Percentiles rank a stretch among this genome's conserved stretches.
phyloP scores from a whole-genome alignment of 1,284 basidiomycete species.

The Austropuccinia psidii region DNA sequence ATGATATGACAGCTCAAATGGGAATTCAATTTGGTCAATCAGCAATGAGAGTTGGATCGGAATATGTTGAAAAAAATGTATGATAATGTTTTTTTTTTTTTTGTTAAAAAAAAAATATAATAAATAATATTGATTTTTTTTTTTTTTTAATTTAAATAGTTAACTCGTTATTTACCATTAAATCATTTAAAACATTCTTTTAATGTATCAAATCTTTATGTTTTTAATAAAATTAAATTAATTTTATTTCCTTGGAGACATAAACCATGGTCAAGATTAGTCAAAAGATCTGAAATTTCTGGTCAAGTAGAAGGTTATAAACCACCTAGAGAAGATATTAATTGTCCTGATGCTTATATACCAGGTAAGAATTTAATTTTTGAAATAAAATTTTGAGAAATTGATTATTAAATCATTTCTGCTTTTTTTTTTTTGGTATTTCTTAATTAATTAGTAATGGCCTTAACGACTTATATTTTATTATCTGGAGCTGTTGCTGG shows the following conservation, averaged over 20 bases:
- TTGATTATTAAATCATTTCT: neutral
- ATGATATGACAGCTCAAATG: constrained; percentile 89
- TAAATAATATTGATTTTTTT: neutral
- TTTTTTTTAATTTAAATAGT: constrained; percentile 51
- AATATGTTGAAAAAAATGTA: constrained; percentile 91
- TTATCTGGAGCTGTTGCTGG: constrained; percentile 70
- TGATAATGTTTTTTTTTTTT: constrained; percentile 44
- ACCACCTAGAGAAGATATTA: constrained; percentile 85
- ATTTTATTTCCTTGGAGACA: constrained; percentile 96
- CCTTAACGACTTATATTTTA: constrained; percentile 89
- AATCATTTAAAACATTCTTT: constrained; percentile 83
- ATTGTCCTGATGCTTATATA: constrained; percentile 93
- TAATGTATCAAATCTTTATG: constrained; percentile 94
- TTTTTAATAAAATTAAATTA: constrained; percentile 78
- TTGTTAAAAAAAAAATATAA: neutral
- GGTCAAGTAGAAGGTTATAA: constrained; percentile 68
- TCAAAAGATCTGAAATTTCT: constrained; percentile 44
- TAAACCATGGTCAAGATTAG: constrained; percentile 42
- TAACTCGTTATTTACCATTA: constrained; percentile 65
- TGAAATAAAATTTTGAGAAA: too few relatives aligned
- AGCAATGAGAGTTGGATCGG: constrained; percentile 85
- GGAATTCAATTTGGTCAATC: constrained; percentile 91
- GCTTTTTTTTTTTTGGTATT: neutral
- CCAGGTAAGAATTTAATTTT: too few relatives aligned
- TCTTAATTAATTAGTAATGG: constrained; percentile 87